A percentile compares a stretch with the other conserved stretches of the same genome.
Evolutionary conservation across 306 rosid genomes (phyloP).

Genomic region (Cucumis hystrix): DNA sequence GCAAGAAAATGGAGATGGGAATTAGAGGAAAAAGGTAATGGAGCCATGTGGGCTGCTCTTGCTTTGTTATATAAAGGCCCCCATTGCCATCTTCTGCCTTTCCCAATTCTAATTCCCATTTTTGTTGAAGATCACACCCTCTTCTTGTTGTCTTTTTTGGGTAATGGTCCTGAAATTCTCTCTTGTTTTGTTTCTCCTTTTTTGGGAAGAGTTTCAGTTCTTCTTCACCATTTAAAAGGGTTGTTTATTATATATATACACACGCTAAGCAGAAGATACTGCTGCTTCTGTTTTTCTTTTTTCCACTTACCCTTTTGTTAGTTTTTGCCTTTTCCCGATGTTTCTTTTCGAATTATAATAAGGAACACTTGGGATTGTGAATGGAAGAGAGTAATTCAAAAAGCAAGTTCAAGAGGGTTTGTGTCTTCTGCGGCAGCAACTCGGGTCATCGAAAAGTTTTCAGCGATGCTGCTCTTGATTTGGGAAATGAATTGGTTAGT

Average conservation of each 20-base stretch:
- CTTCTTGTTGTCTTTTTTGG: slow-evolving; percentile 15
- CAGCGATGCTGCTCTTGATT: slow-evolving; percentile 70
- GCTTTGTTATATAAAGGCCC: neutral
- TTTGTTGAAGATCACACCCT: slow-evolving; percentile 14
- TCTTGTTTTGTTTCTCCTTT: slow-evolving; percentile 17
- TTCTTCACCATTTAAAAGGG: slow-evolving; percentile 6
- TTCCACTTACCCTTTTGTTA: neutral
- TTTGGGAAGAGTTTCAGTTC: slow-evolving; percentile 1
- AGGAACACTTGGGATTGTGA: slow-evolving; percentile 18
- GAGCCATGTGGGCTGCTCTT: slow-evolving; percentile 1
- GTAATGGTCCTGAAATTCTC: slow-evolving; percentile 12
- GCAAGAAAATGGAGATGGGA: neutral
- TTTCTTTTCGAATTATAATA: slow-evolving; percentile 22
- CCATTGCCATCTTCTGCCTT: neutral
- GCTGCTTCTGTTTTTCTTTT: neutral
- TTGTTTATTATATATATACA: neutral
- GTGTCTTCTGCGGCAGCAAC: slow-evolving; percentile 96
- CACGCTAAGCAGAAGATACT: slow-evolving; percentile 9
- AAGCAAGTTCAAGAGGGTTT: slow-evolving; percentile 68
- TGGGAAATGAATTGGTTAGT: slow-evolving; percentile 79
- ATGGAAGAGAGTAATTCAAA: slow-evolving; percentile 49
- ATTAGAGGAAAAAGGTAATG: neutral
- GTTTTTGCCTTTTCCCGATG: slow-evolving; percentile 11
- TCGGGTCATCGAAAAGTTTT: slow-evolving; percentile 66
- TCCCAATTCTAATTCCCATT: neutral